Conservation (phyloP, 2,329 filamentous ascomycete species). For the Aphanocladium album region DNA sequence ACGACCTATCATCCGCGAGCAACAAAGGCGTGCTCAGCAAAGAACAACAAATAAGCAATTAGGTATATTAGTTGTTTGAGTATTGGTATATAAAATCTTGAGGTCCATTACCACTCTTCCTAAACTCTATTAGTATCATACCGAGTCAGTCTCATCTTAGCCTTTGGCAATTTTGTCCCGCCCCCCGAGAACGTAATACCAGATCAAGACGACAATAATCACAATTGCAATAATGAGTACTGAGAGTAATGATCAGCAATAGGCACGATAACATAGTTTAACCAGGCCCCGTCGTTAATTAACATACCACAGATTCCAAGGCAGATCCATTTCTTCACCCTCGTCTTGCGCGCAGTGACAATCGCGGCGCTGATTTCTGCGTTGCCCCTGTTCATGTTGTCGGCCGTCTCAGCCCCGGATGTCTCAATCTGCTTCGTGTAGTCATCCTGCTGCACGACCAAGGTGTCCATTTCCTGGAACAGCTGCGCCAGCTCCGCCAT, state of each 20-base stretch:
- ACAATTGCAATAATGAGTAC: background rate
- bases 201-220: background rate
- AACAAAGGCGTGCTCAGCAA: background rate
- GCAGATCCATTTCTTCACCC: constrained; percentile 97
- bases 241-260: background rate
- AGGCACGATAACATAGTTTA: background rate
- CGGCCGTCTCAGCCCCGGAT: constrained; percentile 77
- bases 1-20: constrained; percentile 10
- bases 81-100: background rate
- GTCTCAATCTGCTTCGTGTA: constrained; percentile 76
- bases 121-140: too few species aligned
- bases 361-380: constrained; percentile 76
- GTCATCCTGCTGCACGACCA: constrained; percentile 81
- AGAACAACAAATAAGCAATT: background rate
- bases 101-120: background rate
- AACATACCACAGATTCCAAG: constrained; percentile 57
- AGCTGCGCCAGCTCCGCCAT: constrained; percentile 82
- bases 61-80: background rate
- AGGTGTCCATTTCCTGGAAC: constrained; percentile 81
- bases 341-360: constrained; percentile 68
- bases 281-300: background rate
- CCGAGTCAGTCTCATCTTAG: too few species aligned
- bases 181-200: background rate
- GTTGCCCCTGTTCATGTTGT: constrained; percentile 81
- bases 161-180: background rate